Evolutionary conservation across 768 basidiomycete genomes (phyloP).

Genomic region (Daedaleopsis sinensis): DNA sequence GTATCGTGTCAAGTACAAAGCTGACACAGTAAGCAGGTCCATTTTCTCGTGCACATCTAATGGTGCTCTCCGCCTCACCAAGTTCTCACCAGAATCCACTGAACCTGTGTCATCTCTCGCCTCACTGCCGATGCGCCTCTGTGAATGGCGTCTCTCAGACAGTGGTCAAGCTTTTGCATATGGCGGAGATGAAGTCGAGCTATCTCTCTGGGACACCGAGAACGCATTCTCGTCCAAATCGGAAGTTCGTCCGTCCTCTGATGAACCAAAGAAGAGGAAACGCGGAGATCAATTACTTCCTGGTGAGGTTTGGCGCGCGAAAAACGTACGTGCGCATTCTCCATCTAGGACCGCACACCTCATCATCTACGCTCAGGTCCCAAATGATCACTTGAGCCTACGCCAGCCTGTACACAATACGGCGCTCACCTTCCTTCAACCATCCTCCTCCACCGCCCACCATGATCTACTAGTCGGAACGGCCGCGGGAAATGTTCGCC

Average conservation of each 20-base stretch:
- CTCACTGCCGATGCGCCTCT: constrained; percentile 68
- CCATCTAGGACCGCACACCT: background rate
- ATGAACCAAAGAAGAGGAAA: constrained; percentile 56
- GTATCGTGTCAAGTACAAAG: background rate
- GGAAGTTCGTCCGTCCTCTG: constrained; percentile 19
- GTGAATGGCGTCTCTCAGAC: constrained; percentile 62
- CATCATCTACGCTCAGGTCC: constrained; percentile 44
- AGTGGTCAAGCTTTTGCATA: constrained; percentile 67
- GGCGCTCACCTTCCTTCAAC: constrained; percentile 59
- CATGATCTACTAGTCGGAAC: constrained; percentile 73
- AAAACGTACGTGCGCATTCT: constrained; percentile 55
- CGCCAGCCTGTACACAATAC: constrained; percentile 81
- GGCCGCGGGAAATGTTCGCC: constrained; percentile 68
- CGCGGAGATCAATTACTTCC: constrained; percentile 58
- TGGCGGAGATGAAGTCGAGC: constrained; percentile 84
- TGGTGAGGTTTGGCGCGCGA: constrained; percentile 83
- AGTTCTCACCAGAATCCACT: constrained; percentile 32
- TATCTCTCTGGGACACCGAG: constrained; percentile 81
- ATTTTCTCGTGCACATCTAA: constrained; percentile 76
- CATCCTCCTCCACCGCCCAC: constrained; percentile 36
- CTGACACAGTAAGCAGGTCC: constrained; percentile 34
- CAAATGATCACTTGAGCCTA: constrained; percentile 75
- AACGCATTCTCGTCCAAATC: constrained; percentile 44
- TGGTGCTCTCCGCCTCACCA: constrained; percentile 64
- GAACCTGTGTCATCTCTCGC: constrained; percentile 28